Evolutionary conservation across 768 basidiomycete species (phyloP), one percentile per base, ranked within the genome.

Genomic region (Leccinum obscurum): DNA sequence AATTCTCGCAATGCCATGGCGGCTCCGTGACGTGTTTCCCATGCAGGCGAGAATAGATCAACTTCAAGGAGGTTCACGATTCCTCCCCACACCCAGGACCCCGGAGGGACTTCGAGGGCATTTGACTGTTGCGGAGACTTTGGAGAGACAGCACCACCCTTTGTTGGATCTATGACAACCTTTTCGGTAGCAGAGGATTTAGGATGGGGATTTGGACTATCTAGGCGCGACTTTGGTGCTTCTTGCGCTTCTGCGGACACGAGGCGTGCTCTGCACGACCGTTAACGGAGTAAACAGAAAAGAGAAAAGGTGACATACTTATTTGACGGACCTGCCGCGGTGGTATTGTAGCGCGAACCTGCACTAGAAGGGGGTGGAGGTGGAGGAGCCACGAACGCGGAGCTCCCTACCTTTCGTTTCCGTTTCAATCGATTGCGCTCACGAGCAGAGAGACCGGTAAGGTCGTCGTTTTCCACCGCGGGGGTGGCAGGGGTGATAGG

Each of bases 11-110:
- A 73, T 1, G 92, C 95, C 81, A 97, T 85, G 0, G 94, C 91
- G 15, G 95, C 90, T 37, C 97, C 97, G 68, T 99, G 97, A 54
- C 97, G 83, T 14, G 90, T 85, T 73, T 98, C 95, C 97, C 97
- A 98, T 3, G 86, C 82, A 4, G 88, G 82, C 66, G 89, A 93
- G 67, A 93, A 89, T 8, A 98, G 75, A 66, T 92, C 89, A 6
- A 93, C 87, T 68, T 90, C 88, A 8, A 98, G 79, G 7, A 94
- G 79, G 62, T 86, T 85, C 13, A 88, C 84, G 11, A 93, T 82
- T 17, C 89, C 91, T 65, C 90, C 89, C 93, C 93, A 95, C 1
- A 92, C 81, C 93, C 93, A 95, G 30, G 78, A 75, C 0, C 92
- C 93, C 28, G 82, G 80, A 55, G 81, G 77, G 4, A 93, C 91